A percentile compares a stretch with the other conserved stretches of the same genome.
These are phyloP conservation scores for Solanum arcanum DNA, from an alignment of 257 asterid species.

Conservation along the genomic window DNA sequence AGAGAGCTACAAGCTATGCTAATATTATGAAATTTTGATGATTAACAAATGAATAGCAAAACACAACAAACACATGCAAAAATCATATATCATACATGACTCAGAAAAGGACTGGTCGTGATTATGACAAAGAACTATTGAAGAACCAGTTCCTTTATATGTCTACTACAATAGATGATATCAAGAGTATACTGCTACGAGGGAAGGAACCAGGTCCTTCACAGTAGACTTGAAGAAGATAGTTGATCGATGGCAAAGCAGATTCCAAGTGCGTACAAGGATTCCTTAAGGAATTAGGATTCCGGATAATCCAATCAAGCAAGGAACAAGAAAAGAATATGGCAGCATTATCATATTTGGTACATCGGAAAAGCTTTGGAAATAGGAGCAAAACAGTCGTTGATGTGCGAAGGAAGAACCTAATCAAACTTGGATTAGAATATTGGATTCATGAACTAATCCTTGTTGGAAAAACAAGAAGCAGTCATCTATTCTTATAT, in stretches of 20 bases:
- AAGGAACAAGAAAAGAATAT: not conserved
- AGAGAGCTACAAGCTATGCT: not conserved
- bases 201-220: not conserved
- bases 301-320: not conserved
- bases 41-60: not conserved
- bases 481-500: not conserved
- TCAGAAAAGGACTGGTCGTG: not conserved
- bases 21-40: not conserved
- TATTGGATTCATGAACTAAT: not conserved
- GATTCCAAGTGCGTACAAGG: not conserved
- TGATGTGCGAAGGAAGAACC: not conserved
- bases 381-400: not conserved
- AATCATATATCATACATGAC: not conserved
- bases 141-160: not conserved
- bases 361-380: not conserved
- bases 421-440: not conserved
- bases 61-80: not conserved
- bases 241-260: not conserved
- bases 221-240: not conserved
- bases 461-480: not conserved
- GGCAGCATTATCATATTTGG: not conserved
- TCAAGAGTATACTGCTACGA: not conserved
- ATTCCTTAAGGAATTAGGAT: not conserved
- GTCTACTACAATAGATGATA: not conserved
- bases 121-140: not conserved